phyloP scores from a whole-genome alignment of 768 basidiomycete species.

The Rhizopogon sp. region DNA sequence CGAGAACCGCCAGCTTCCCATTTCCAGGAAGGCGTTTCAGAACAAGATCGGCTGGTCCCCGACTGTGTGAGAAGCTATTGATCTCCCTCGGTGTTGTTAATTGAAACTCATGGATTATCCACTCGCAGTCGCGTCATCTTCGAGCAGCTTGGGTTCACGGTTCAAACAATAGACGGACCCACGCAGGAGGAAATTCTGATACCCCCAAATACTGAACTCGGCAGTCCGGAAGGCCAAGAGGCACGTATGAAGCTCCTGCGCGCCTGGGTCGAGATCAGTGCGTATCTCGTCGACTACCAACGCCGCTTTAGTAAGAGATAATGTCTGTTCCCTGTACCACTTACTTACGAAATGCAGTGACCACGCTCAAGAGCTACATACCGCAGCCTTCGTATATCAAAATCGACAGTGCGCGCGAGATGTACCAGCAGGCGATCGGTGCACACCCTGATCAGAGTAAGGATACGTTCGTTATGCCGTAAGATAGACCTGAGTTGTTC shows the following conservation, averaged over 20 bases:
- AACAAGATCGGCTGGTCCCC: constrained; percentile 63
- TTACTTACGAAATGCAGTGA: constrained; percentile 30
- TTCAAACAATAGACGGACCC: constrained; percentile 13
- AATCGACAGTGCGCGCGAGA: constrained; percentile 57
- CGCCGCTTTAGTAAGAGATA: constrained; percentile 37
- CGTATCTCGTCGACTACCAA: constrained; percentile 61
- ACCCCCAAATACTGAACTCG: constrained; percentile 51
- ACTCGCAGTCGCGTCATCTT: constrained; percentile 37
- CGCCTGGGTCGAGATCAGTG: constrained; percentile 73
- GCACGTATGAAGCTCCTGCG: constrained; percentile 63
- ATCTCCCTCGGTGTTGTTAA: background rate
- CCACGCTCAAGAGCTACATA: constrained; percentile 39
- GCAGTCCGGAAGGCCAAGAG: constrained; percentile 39
- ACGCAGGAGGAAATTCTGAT: constrained; percentile 42
- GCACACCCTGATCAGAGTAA: constrained; percentile 76
- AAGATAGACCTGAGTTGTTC: constrained; percentile 3
- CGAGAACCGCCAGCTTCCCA: constrained; percentile 53
- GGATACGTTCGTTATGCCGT: constrained; percentile 12
- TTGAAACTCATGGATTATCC: constrained; percentile 8
- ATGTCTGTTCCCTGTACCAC: constrained; percentile 3
- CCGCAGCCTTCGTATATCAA: constrained; percentile 43
- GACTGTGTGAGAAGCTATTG: constrained; percentile 43
- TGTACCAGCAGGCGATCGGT: constrained; percentile 69
- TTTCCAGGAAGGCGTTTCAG: constrained; percentile 51
- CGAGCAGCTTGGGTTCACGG: constrained; percentile 33